These are phyloP conservation scores for Cryptosporidium baileyi DNA, from an alignment of 169 alveolate genomes.

Conservation along the genomic window DNA sequence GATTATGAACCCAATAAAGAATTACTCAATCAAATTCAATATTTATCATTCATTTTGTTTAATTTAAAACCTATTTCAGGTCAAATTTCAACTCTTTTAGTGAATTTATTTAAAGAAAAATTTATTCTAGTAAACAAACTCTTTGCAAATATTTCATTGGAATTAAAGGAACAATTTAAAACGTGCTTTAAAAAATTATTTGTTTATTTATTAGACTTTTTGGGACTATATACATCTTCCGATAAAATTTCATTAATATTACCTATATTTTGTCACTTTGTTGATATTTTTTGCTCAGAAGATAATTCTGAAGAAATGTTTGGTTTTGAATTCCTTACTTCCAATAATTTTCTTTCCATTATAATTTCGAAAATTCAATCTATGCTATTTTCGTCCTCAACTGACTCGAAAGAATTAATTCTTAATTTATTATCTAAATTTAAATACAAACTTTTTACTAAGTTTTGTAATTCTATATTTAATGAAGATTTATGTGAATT, in stretches of 20 bases:
- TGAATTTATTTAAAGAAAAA: background rate
- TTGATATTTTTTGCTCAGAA: slow-evolving; percentile 14
- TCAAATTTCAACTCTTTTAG: background rate
- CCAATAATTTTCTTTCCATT: background rate
- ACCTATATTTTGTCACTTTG: background rate
- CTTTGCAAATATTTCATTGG: background rate
- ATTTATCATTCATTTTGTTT: background rate
- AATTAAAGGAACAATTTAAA: background rate
- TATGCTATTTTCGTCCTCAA: slow-evolving; percentile 17
- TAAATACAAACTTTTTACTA: background rate
- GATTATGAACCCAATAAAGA: background rate
- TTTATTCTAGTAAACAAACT: slow-evolving; percentile 13
- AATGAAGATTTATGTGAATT: background rate
- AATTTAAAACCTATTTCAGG: background rate
- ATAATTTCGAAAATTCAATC: background rate
- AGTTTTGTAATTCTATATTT: background rate
- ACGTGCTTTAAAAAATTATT: slow-evolving; percentile 2
- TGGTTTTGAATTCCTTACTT: background rate
- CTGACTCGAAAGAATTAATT: background rate
- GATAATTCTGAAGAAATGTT: background rate
- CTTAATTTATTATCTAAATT: background rate
- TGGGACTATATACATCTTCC: slow-evolving; percentile 21
- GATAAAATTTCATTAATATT: background rate
- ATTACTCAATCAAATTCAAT: slow-evolving; percentile 11
- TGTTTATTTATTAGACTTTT: background rate